Conservation (phyloP, 2,329 filamentous ascomycete genomes). For the Monilinia aucupariae region DNA sequence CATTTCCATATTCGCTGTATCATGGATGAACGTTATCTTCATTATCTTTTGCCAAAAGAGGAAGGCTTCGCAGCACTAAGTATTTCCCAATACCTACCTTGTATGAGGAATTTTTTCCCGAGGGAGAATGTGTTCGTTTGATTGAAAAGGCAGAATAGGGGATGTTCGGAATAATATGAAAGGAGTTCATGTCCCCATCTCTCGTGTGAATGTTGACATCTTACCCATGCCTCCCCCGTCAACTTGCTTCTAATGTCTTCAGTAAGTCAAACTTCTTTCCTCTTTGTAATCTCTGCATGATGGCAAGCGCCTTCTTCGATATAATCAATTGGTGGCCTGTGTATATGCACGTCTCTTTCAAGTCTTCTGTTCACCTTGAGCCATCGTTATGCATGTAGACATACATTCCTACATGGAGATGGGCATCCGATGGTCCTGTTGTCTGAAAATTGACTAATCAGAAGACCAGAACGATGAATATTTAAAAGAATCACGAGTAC, state of each 20-base stretch:
- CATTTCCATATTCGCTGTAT: not conserved
- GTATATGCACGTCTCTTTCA: not conserved
- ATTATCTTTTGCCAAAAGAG: not conserved
- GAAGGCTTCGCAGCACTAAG: not conserved
- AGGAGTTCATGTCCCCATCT: not conserved
- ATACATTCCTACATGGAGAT: not conserved
- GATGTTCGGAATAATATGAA: not conserved
- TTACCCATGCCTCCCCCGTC: not conserved
- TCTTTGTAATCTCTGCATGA: not conserved
- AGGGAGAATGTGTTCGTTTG: not conserved
- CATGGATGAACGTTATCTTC: too few relatives aligned
- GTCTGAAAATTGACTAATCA: not conserved
- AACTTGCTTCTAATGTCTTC: conserved; percentile 1
- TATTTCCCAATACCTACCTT: not conserved
- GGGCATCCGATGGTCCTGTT: not conserved
- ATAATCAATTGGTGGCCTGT: not conserved
- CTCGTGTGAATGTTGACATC: not conserved
- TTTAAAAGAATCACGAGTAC: not conserved
- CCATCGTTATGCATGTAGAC: too few relatives aligned
- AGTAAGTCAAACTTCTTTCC: not conserved
- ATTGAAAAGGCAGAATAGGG: not conserved
- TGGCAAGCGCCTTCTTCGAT: not conserved
- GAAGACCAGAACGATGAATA: not conserved
- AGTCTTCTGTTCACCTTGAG: not conserved
- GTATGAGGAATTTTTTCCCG: not conserved